Conservation (phyloP, 2,329 filamentous ascomycete genomes). For the Pseudonectria foliicola region DNA sequence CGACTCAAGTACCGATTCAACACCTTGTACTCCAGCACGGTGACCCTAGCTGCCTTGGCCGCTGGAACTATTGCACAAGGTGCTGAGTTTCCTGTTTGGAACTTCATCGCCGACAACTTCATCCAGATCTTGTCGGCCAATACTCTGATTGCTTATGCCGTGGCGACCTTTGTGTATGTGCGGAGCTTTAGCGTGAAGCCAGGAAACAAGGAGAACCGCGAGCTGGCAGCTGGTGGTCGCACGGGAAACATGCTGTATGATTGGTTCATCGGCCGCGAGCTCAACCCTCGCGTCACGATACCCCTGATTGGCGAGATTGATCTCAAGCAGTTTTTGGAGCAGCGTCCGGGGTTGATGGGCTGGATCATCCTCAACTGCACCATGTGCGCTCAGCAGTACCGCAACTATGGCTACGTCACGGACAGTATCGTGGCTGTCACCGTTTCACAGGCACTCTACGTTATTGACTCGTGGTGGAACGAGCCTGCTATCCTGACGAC, state of each 20-base stretch:
- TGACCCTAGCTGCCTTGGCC: conserved; percentile 63
- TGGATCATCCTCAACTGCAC: conserved; percentile 83
- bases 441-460: conserved; percentile 71
- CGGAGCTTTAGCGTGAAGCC: conserved; percentile 74
- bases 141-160: conserved; percentile 63
- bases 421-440: conserved; percentile 80
- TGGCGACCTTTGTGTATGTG: conserved; percentile 75
- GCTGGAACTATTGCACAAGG: conserved; percentile 72
- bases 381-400: conserved; percentile 83
- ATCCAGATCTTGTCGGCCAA: conserved; percentile 78
- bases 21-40: conserved; percentile 65
- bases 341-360: conserved; percentile 84
- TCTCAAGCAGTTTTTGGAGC: conserved; percentile 82
- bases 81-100: conserved; percentile 80
- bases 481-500: conserved; percentile 85
- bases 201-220: conserved; percentile 64
- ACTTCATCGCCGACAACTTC: conserved; percentile 88
- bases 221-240: conserved; percentile 75
- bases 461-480: conserved; percentile 79
- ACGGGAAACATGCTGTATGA: conserved; percentile 85
- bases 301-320: conserved; percentile 80
- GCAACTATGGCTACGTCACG: conserved; percentile 72
- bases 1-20: conserved; percentile 78
- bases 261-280: conserved; percentile 92
- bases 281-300: conserved; percentile 78